Evolutionary conservation across 2,329 filamentous ascomycete genomes (phyloP).

Genomic region (Aureobasidium musti): DNA sequence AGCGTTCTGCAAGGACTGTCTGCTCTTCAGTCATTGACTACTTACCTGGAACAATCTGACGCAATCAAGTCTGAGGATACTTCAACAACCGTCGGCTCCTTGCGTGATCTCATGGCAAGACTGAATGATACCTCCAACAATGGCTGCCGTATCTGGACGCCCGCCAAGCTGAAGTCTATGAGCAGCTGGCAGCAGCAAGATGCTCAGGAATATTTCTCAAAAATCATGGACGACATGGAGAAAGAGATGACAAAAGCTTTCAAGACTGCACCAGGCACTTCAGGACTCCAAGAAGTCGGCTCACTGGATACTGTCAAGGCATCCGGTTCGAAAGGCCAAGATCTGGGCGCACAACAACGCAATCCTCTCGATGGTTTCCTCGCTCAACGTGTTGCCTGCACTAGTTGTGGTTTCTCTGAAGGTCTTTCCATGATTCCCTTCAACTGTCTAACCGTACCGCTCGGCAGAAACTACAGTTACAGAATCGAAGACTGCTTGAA

Average conservation of each 20-base stretch:
- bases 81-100: slow-evolving; percentile 51
- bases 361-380: slow-evolving; percentile 87
- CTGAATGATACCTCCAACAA: slow-evolving; percentile 71
- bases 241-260: slow-evolving; percentile 48
- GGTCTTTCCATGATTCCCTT: slow-evolving; percentile 89
- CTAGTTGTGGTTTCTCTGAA: slow-evolving; percentile 80
- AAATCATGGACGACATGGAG: slow-evolving; percentile 63
- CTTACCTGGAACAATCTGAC: slow-evolving; percentile 32
- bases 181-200: slow-evolving; percentile 96
- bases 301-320: slow-evolving; percentile 10
- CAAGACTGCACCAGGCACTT: slow-evolving; percentile 31
- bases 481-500: slow-evolving; percentile 78
- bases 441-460: slow-evolving; percentile 85
- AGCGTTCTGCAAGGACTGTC: slow-evolving; percentile 75
- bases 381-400: slow-evolving; percentile 86
- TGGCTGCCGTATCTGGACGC: slow-evolving; percentile 79
- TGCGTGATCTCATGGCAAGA: slow-evolving; percentile 67
- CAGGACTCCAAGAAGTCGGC: slow-evolving; percentile 36
- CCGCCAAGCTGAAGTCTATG: slow-evolving; percentile 81
- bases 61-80: slow-evolving; percentile 41
- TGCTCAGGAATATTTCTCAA: slow-evolving; percentile 95
- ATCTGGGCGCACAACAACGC: neutral
- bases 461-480: slow-evolving; percentile 67
- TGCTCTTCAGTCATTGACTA: slow-evolving; percentile 66
- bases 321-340: neutral